Conservation (phyloP, 176 grass and related monocot genomes). For the Luzula sylvatica region DNA sequence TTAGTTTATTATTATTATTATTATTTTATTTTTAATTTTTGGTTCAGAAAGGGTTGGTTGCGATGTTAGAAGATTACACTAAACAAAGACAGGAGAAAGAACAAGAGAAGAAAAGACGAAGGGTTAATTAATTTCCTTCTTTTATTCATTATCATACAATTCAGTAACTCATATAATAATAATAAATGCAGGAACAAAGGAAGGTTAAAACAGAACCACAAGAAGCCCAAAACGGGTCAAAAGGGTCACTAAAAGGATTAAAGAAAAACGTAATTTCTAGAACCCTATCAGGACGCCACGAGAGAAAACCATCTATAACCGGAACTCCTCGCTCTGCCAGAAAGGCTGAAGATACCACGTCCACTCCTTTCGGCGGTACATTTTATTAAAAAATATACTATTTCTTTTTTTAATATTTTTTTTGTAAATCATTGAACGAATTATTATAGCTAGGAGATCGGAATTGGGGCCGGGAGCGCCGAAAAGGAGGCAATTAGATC, state of each 20-base stretch:
- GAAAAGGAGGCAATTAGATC: slow-evolving; percentile 13
- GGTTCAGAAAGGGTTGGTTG: slow-evolving; percentile 22
- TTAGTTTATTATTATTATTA: background rate
- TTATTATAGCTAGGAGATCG: slow-evolving; percentile 6
- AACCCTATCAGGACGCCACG: slow-evolving; percentile 9
- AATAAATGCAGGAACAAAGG: slow-evolving; percentile 21
- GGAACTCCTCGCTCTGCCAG: slow-evolving; percentile 9
- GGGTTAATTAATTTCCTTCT: background rate
- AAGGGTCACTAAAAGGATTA: background rate
- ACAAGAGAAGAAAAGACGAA: slow-evolving; percentile 21
- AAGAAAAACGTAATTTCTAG: slow-evolving; percentile 19
- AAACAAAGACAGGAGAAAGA: slow-evolving; percentile 26
- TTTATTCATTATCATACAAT: background rate
- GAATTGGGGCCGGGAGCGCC: slow-evolving; percentile 1
- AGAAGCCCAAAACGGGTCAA: slow-evolving; percentile 4
- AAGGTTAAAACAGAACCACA: slow-evolving; percentile 4
- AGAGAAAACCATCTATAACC: slow-evolving; percentile 3
- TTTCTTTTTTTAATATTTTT: no score
- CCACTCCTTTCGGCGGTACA: slow-evolving; percentile 10
- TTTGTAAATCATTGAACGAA: no score
- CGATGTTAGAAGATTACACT: slow-evolving; percentile 29
- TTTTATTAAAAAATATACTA: background rate
- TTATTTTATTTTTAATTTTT: slow-evolving; percentile 3
- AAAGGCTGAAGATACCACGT: slow-evolving; percentile 3
- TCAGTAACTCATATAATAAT: background rate